Conservation (phyloP, 2,329 filamentous ascomycete genomes). For the Calonectria leucothoes region DNA sequence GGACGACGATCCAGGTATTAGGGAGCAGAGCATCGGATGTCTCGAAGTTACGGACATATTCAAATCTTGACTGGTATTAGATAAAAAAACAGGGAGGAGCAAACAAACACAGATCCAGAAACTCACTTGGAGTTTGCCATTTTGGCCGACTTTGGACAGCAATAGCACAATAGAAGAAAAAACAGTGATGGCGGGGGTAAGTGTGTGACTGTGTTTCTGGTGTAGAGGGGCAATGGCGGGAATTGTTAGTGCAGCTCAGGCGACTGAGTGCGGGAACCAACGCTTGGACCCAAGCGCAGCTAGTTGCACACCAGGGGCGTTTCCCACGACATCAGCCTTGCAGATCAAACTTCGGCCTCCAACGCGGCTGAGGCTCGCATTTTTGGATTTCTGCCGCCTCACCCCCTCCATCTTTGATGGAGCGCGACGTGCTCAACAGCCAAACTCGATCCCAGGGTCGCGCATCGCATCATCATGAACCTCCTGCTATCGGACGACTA, state of each 20-base stretch:
- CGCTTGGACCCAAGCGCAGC: conserved; percentile 25
- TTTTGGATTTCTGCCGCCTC: conserved; percentile 34
- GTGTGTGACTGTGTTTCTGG: conserved; percentile 30
- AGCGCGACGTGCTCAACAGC: conserved; percentile 24
- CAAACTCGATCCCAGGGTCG: background rate
- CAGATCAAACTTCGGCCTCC: conserved; percentile 37
- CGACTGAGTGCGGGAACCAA: conserved; percentile 23
- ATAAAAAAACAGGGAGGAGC: conserved; percentile 2
- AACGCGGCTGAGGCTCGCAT: conserved; percentile 37
- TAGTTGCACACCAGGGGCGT: conserved; percentile 29
- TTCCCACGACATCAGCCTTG: conserved; percentile 46
- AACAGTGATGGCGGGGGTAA: conserved; percentile 5
- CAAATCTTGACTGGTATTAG: conserved; percentile 71
- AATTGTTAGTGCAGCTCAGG: conserved; percentile 42
- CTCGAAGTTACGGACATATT: conserved; percentile 94
- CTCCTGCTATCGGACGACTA: conserved; percentile 71
- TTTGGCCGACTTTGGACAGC: conserved; percentile 21
- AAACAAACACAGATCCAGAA: background rate
- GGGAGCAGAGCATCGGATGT: conserved; percentile 82
- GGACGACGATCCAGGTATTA: conserved; percentile 95
- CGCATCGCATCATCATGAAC: conserved; percentile 59
- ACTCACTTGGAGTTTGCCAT: conserved; percentile 69
- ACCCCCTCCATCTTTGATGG: conserved; percentile 33
- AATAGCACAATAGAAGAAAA: conserved; percentile 3
- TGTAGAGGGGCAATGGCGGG: conserved; percentile 36